phyloP scores from a whole-genome alignment of 345 rosid genomes.

The Citrus reticulata region DNA sequence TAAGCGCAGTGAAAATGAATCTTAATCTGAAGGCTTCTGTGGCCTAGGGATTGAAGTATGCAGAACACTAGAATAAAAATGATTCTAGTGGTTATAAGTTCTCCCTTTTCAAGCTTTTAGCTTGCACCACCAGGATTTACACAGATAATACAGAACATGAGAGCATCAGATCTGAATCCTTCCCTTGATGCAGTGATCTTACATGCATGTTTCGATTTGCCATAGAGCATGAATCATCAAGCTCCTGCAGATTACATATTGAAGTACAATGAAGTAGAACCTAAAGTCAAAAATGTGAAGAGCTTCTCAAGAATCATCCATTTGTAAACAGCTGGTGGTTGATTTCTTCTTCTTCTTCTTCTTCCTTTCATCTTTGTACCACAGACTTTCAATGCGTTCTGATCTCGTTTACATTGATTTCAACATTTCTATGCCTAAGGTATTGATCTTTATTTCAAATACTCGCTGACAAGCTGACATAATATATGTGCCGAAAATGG shows the following conservation, averaged over 20 bases:
- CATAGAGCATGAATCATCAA: slow-evolving; percentile 16
- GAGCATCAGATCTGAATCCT: slow-evolving; percentile 4
- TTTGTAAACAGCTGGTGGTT: background rate
- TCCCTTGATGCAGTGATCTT: slow-evolving; percentile 33
- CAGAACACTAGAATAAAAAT: background rate
- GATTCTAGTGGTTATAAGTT: background rate
- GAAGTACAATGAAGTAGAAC: background rate
- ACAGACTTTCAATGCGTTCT: background rate
- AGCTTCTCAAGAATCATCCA: background rate
- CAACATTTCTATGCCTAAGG: background rate
- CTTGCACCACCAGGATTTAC: background rate
- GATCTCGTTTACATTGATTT: background rate
- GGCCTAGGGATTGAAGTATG: background rate
- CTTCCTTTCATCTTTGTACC: background rate
- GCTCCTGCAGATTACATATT: slow-evolving; percentile 14
- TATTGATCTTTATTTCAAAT: background rate
- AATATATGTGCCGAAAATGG: background rate
- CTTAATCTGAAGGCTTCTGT: background rate
- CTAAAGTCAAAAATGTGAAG: background rate
- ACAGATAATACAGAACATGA: slow-evolving; percentile 27
- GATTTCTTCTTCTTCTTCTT: background rate
- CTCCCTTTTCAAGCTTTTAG: background rate
- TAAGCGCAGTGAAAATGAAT: slow-evolving; percentile 22
- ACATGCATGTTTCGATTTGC: slow-evolving; percentile 46
- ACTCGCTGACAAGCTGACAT: background rate